phyloP scores from a whole-genome alignment of 352 stramenopile species.

The Aphanomyces invadans region DNA sequence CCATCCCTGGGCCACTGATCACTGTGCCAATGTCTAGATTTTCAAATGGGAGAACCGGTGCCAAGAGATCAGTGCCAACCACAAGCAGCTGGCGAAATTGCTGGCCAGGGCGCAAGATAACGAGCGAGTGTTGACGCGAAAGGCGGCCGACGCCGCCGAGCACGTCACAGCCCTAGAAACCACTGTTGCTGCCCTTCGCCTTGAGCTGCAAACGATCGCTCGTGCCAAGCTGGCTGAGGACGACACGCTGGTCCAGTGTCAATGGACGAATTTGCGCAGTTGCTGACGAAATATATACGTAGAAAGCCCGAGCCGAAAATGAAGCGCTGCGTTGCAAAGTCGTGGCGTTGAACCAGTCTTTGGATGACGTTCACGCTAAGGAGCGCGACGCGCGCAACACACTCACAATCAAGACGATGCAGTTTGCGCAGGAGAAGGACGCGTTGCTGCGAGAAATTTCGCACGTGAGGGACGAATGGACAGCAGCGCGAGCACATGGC shows the following conservation, averaged over 20 bases:
- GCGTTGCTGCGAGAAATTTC: not conserved
- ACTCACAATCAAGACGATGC: constrained; percentile 2
- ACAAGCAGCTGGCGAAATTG: not conserved
- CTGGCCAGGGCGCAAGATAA: not conserved
- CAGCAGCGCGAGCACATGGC: not conserved
- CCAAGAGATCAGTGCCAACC: not conserved
- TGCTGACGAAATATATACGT: not conserved
- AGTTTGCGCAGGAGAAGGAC: constrained; percentile 7
- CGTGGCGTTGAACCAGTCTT: not conserved
- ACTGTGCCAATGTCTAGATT: not conserved
- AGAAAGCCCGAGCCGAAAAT: constrained; percentile 5
- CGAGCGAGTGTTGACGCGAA: not conserved
- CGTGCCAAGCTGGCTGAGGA: constrained; percentile 4
- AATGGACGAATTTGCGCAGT: not conserved
- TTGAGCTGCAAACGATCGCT: not conserved
- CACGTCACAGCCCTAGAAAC: not conserved
- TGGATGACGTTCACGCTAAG: not conserved
- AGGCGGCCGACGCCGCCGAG: not conserved
- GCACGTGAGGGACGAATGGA: not conserved
- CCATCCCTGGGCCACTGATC: not conserved
- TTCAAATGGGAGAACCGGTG: constrained; percentile 12
- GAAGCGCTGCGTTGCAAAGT: not conserved
- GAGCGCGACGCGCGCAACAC: constrained; percentile 4
- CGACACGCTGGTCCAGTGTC: not conserved
- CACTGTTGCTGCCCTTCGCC: not conserved